Evolutionary conservation across 306 rosid species (phyloP), one percentile per base, ranked within the genome.

Genomic region (Quercus rubra): DNA sequence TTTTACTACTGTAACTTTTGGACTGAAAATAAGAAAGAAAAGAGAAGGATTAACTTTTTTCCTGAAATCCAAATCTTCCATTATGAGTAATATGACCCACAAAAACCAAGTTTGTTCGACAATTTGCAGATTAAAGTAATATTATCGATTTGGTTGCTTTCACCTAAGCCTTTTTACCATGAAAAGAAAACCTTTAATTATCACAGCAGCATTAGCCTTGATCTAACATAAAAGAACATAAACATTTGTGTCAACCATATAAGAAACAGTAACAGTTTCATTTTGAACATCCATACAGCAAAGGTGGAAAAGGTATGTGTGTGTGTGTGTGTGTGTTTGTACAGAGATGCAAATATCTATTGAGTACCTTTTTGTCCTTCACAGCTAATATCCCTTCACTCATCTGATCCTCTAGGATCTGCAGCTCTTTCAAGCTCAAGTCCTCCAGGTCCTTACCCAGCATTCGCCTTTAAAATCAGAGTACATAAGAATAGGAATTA

Each of bases 401-500:
- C 62, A 91, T 76, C 74, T 91, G 91, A 69, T 84, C 84, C 82
- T 93, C 97, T 52, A 93, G 67, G 25, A 77, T 73, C 35, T 88
- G 89, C 68, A 93, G 57, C 30, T 93, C 94, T 31, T 80, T 88
- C 14, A 83, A 78, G 81, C 82, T 82, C 90, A 93, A 72, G 17
- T 88, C 91, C 74, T 93, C 90, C 73, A 93, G 83, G 74, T 90
- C 90, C 78, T 91, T 85, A 46, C 97, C 94, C 80, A 35, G 82
- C 91, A 87, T 80, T 73, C 84, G 85, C 85, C 98, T 93, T 55
- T 54, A 86, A 55, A 56, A 79, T 23, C 23, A 52, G 20, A 35
- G 61, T 54, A 17, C 11, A 72, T 5, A 15, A 74, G 10, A 38
- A 57, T 27, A 33, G 38, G 57, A 1, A 51, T 75, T 10, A 23